A percentile compares a stretch with the other conserved stretches of the same genome.
Conservation (phyloP, 2,329 filamentous ascomycete genomes). For the Fusarium robinianum region DNA sequence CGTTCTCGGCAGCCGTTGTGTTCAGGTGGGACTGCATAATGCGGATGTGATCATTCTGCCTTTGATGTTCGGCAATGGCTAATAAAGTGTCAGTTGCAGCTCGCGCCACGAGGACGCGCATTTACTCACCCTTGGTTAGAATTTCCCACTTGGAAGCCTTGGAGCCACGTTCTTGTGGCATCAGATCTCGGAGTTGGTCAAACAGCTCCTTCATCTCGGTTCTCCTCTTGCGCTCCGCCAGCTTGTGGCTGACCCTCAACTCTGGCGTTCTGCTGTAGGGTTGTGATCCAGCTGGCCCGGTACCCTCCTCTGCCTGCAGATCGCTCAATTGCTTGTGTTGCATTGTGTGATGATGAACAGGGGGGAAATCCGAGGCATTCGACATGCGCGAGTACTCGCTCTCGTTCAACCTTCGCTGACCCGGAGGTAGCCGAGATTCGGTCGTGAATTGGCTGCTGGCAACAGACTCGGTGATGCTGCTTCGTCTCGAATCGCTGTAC, state of each 20-base stretch:
- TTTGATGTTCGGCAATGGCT: slow-evolving; percentile 67
- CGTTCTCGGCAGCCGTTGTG: slow-evolving; percentile 49
- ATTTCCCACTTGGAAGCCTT: slow-evolving; percentile 93
- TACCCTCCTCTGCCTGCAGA: slow-evolving; percentile 62
- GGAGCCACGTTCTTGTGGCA: slow-evolving; percentile 79
- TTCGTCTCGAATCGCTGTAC: slow-evolving; percentile 69
- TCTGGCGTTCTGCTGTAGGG: slow-evolving; percentile 85
- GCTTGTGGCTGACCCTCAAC: slow-evolving; percentile 80
- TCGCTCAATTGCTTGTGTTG: slow-evolving; percentile 74
- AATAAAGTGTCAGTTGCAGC: slow-evolving; percentile 18
- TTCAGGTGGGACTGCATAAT: slow-evolving; percentile 52
- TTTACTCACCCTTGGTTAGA: slow-evolving; percentile 72
- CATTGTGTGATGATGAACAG: slow-evolving; percentile 73
- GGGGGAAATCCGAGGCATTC: slow-evolving; percentile 59
- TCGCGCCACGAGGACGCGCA: neutral
- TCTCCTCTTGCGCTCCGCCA: slow-evolving; percentile 80
- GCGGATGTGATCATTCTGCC: slow-evolving; percentile 55
- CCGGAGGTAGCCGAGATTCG: slow-evolving; percentile 71
- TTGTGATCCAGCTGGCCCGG: slow-evolving; percentile 60
- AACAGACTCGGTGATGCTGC: slow-evolving; percentile 76
- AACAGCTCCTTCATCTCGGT: slow-evolving; percentile 91
- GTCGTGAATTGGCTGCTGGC: slow-evolving; percentile 79
- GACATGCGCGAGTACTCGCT: slow-evolving; percentile 56
- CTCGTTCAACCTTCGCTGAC: slow-evolving; percentile 74
- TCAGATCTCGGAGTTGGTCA: slow-evolving; percentile 75